These are phyloP conservation scores for Verticillium klebahnii DNA, from an alignment of 2,329 filamentous ascomycete genomes.

Conservation along the genomic window DNA sequence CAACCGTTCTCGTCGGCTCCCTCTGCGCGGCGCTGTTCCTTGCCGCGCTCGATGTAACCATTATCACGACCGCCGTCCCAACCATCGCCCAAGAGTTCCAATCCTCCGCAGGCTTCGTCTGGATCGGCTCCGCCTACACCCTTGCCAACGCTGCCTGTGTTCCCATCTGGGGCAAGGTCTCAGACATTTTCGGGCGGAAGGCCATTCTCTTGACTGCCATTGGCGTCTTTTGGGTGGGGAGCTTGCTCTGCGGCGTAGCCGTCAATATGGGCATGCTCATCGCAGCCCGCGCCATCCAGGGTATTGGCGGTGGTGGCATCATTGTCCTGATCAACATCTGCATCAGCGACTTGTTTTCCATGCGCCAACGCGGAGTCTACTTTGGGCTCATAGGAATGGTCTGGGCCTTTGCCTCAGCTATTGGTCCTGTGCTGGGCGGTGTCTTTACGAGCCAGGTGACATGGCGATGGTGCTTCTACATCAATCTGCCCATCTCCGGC, in stretches of 20 bases:
- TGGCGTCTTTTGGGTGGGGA: conserved; percentile 47
- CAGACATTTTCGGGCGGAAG: conserved; percentile 55
- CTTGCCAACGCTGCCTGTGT: conserved; percentile 63
- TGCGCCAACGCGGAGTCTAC: conserved; percentile 40
- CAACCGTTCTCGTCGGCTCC: conserved; percentile 14
- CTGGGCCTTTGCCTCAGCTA: conserved; percentile 59
- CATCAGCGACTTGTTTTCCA: conserved; percentile 49
- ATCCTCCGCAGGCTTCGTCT: conserved; percentile 65
- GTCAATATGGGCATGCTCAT: conserved; percentile 42
- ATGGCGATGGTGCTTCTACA: conserved; percentile 54
- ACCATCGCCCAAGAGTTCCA: conserved; percentile 54
- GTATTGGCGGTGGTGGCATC: conserved; percentile 47
- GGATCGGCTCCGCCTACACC: conserved; percentile 72
- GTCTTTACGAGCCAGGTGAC: conserved; percentile 57
- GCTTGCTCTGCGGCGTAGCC: conserved; percentile 42
- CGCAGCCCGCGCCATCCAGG: conserved; percentile 42
- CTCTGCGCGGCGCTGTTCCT: conserved; percentile 30
- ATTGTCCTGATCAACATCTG: conserved; percentile 48
- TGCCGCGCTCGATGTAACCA: conserved; percentile 47
- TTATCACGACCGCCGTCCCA: conserved; percentile 58
- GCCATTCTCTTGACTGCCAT: conserved; percentile 43
- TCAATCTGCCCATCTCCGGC: conserved; percentile 44
- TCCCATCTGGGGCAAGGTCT: conserved; percentile 65
- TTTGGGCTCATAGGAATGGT: conserved; percentile 63
- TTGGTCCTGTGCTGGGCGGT: conserved; percentile 63